These are phyloP conservation scores for Fremontodendron californicum DNA, from an alignment of 345 rosid genomes.

Conservation along the genomic window DNA sequence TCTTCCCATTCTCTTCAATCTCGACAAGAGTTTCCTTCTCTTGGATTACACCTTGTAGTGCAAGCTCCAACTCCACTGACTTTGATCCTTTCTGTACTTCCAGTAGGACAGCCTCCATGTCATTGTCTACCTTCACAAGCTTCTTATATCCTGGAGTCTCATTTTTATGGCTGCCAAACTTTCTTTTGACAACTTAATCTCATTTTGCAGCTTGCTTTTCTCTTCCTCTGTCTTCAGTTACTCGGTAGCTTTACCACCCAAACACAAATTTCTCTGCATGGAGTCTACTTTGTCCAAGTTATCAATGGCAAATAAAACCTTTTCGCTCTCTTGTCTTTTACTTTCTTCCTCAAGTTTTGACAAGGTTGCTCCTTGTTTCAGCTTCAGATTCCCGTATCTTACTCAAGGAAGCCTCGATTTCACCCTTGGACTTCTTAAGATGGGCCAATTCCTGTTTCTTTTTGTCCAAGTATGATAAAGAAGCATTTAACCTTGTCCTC, in stretches of 20 bases:
- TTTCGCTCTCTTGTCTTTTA: slow-evolving; percentile 60
- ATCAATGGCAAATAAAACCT: slow-evolving; percentile 76
- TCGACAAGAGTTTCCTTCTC: slow-evolving; percentile 61
- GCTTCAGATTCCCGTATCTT: slow-evolving; percentile 52
- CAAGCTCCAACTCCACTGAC: slow-evolving; percentile 39
- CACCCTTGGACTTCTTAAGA: slow-evolving; percentile 43
- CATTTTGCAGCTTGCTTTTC: slow-evolving; percentile 66
- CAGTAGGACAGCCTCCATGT: slow-evolving; percentile 32
- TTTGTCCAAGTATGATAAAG: slow-evolving; percentile 33
- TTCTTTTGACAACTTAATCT: slow-evolving; percentile 54
- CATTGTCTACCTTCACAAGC: slow-evolving; percentile 35
- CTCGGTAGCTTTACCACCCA: slow-evolving; percentile 70
- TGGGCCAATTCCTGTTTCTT: slow-evolving; percentile 42
- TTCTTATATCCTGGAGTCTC: slow-evolving; percentile 44
- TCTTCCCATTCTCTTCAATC: slow-evolving; percentile 44
- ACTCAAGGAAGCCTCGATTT: slow-evolving; percentile 41
- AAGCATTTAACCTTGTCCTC: slow-evolving; percentile 39
- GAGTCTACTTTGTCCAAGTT: slow-evolving; percentile 57
- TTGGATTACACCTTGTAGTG: slow-evolving; percentile 35
- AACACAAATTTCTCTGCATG: slow-evolving; percentile 36
- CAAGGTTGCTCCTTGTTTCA: slow-evolving; percentile 46
- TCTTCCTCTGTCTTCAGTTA: slow-evolving; percentile 72
- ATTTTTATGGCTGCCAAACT: slow-evolving; percentile 40
- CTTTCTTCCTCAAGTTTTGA: slow-evolving; percentile 71
- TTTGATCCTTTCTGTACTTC: slow-evolving; percentile 48